Evolutionary conservation across 306 rosid species (phyloP), one percentile per base, ranked within the genome.

Genomic region (Rubus parviflorus): DNA sequence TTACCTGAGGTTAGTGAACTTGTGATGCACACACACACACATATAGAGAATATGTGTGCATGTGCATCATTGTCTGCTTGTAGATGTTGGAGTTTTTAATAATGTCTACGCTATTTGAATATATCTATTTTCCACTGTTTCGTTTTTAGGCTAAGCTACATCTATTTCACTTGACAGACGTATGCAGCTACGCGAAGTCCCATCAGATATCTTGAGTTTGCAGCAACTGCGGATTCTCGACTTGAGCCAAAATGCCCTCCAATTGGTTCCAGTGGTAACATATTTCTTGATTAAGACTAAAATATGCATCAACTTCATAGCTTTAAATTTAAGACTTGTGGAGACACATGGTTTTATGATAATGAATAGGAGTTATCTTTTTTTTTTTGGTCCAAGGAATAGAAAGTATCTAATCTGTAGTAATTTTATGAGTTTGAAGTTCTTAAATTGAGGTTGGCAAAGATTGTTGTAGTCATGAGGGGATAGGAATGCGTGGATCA

Each of bases 231-330:
- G 75, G 82, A 87, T 89, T 81, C 97, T 94, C 70, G 90, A 87
- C 88, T 79, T 92, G 79, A 88, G 97, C 90, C 96, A 91, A 88
- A 94, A 94, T 83, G 89, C 95, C 80, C 85, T 94, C 82, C 97
- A 82, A 77, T 83, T 84, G 4, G 68, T 94, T 83, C 93, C 98
- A 80, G 83, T 54, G 97, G 98, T 94, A 94, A 86, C 30, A 3
- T 57, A 42, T 52, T 70, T 71, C 61, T 74, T 41, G 63, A 40
- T 68, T 52, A 2, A 54, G 35, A 69, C 53, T 4, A 5, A 72
- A 65, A 15, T 67, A 30, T 47, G 53, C 58, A 73, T 30, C 38
- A 6, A 65, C 20, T 75, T 51, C 11, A 20, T 41, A 25, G 17
- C 10, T 43, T 20, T 37, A 67, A 73, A 48, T 47, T 20, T 35